Evolutionary conservation across 2,329 filamentous ascomycete species (phyloP).

Genomic region (Rhynchosporium graminicola): DNA sequence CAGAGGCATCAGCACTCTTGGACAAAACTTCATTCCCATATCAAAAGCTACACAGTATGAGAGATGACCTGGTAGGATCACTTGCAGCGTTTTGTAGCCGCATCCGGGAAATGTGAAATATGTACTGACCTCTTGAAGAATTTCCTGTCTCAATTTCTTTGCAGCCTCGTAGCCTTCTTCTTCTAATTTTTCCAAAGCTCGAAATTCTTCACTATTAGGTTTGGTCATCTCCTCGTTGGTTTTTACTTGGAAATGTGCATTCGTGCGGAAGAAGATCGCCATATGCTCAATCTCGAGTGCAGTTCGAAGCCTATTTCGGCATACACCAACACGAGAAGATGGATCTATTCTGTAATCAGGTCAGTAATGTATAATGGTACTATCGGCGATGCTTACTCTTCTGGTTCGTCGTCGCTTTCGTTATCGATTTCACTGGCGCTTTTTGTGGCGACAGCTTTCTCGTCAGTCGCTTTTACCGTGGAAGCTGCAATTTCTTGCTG

Average conservation of each 20-base stretch:
- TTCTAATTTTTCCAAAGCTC: conserved; percentile 68
- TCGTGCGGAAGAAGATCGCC: conserved; percentile 82
- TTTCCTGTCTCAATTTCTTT: conserved; percentile 74
- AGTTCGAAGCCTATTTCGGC: conserved; percentile 66
- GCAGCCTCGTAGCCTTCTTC: conserved; percentile 74
- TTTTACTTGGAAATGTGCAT: conserved; percentile 82
- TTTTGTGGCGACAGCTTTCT: conserved; percentile 7
- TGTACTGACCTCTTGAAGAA: conserved; percentile 58
- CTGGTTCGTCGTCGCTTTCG: conserved; percentile 27
- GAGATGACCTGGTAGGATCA: neutral
- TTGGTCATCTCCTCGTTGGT: conserved; percentile 63
- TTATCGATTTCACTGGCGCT: conserved; percentile 15
- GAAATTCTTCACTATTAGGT: conserved; percentile 67
- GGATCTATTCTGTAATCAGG: conserved; percentile 26
- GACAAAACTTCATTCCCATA: too few species aligned
- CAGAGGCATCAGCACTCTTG: conserved; percentile 13
- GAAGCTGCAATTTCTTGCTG: conserved; percentile 47
- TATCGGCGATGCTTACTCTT: conserved; percentile 37
- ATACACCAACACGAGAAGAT: conserved; percentile 52
- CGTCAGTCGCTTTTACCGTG: conserved; percentile 35
- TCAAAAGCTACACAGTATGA: too few species aligned
- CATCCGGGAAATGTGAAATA: neutral
- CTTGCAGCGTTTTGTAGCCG: neutral
- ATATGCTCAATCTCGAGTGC: conserved; percentile 81
- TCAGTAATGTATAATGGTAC: conserved; percentile 1